phyloP scores from a whole-genome alignment of 768 basidiomycete species.

The Rhodotorula babjevae region DNA sequence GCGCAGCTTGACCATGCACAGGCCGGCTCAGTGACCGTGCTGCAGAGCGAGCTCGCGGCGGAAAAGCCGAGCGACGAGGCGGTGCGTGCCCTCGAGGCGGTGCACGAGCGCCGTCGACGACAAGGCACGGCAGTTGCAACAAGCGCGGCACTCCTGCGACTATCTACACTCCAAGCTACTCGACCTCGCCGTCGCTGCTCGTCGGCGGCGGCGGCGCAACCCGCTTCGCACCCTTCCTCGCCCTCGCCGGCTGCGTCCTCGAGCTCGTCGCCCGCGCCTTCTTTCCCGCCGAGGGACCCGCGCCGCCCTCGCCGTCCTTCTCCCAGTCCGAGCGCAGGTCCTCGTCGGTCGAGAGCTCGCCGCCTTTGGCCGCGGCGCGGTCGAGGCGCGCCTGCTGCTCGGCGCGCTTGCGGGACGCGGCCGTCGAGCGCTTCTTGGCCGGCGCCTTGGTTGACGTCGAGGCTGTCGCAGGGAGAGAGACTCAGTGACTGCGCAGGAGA shows the following conservation, averaged over 20 bases:
- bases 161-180: not conserved
- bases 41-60: too few relatives aligned
- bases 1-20: not conserved
- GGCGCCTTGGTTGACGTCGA: not conserved
- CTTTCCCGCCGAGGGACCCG: not conserved
- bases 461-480: not conserved
- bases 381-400: constrained; percentile 4
- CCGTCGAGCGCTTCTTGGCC: constrained; percentile 2
- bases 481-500: not conserved
- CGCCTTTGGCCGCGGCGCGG: constrained; percentile 19
- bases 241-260: not conserved
- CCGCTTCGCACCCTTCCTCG: constrained; percentile 1
- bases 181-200: not conserved
- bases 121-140: not conserved
- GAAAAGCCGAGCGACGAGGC: too few relatives aligned
- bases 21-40: too few relatives aligned
- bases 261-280: not conserved
- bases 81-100: too few relatives aligned
- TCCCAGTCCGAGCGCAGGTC: constrained; percentile 6
- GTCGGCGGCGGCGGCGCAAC: not conserved
- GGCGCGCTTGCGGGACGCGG: constrained; percentile 12
- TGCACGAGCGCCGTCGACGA: too few relatives aligned
- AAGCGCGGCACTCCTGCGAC: not conserved
- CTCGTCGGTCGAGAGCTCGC: constrained; percentile 25
- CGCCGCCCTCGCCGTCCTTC: not conserved